Conservation (phyloP, 2,329 filamentous ascomycete species). For the Fusarium chuoi region DNA sequence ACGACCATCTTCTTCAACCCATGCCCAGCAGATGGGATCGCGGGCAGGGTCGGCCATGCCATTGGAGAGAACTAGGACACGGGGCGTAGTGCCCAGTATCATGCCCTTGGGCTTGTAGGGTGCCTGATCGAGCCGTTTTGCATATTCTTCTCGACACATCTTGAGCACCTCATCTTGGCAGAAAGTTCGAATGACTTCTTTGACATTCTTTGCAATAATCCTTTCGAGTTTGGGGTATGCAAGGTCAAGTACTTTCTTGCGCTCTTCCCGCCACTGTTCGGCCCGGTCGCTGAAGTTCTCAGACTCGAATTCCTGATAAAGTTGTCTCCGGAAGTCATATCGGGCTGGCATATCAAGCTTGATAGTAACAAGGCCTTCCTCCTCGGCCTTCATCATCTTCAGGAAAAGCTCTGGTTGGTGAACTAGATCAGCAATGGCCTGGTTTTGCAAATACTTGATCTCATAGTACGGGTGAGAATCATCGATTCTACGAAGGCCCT, state of each 20-base stretch:
- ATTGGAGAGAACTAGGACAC: slow-evolving; percentile 87
- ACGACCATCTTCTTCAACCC: slow-evolving; percentile 91
- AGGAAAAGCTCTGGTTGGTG: slow-evolving; percentile 89
- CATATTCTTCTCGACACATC: slow-evolving; percentile 88
- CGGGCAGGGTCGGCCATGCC: slow-evolving; percentile 78
- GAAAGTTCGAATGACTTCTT: slow-evolving; percentile 91
- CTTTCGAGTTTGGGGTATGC: slow-evolving; percentile 85
- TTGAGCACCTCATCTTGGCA: slow-evolving; percentile 94
- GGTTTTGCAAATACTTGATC: slow-evolving; percentile 94
- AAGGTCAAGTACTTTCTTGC: slow-evolving; percentile 83
- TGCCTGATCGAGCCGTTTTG: slow-evolving; percentile 90
- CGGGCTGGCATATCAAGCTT: slow-evolving; percentile 80
- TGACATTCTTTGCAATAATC: slow-evolving; percentile 89
- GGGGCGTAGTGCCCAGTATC: slow-evolving; percentile 85
- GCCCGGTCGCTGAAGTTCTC: slow-evolving; percentile 96
- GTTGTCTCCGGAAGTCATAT: slow-evolving; percentile 77
- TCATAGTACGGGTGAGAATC: slow-evolving; percentile 97
- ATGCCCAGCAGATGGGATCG: slow-evolving; percentile 90
- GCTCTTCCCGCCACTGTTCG: slow-evolving; percentile 92
- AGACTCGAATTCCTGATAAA: slow-evolving; percentile 87
- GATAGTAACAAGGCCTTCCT: slow-evolving; percentile 91
- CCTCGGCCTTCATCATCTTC: slow-evolving; percentile 97
- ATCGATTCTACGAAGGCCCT: slow-evolving; percentile 91
- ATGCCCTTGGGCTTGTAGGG: slow-evolving; percentile 96
- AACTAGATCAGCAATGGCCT: slow-evolving; percentile 84